These are phyloP conservation scores for Kingdonia uniflora DNA, from an alignment of 164 flowering plant genomes.

Conservation along the genomic window DNA sequence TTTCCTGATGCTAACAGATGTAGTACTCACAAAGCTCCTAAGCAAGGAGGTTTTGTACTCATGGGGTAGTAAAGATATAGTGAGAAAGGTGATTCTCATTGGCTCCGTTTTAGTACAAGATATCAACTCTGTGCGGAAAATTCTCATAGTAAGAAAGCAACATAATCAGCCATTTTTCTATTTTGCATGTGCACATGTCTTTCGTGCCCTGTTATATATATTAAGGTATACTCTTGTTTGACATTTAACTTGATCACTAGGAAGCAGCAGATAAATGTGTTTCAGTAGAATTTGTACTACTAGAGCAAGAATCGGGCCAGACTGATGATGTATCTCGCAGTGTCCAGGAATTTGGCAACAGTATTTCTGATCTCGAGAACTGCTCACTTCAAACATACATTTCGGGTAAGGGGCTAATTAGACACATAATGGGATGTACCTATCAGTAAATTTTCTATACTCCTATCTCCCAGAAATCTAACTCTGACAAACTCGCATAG, in stretches of 20 bases:
- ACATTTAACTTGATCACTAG: constrained; percentile 21
- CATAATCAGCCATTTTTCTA: no score
- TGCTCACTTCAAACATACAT: constrained; percentile 44
- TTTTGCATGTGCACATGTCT: no score
- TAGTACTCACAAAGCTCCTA: constrained; percentile 35
- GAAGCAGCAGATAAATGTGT: constrained; percentile 75
- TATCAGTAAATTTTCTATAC: no score
- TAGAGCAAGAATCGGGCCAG: constrained; percentile 46
- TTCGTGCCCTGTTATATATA: no score
- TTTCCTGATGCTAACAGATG: constrained; percentile 27
- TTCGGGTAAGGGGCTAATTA: constrained; percentile 37
- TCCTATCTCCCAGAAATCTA: no score
- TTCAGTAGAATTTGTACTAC: constrained; percentile 53
- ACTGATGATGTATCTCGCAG: constrained; percentile 25
- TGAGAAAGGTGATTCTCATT: constrained; percentile 45
- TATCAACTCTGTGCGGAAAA: constrained; percentile 26
- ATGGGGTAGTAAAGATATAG: constrained; percentile 53
- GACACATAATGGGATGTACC: no score
- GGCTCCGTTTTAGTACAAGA: constrained; percentile 33
- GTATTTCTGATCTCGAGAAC: constrained; percentile 59
- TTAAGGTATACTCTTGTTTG: no score
- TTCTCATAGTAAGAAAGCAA: constrained; percentile 40
- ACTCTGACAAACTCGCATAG: no score
- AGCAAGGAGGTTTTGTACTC: constrained; percentile 42
- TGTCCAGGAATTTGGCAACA: constrained; percentile 34